Evolutionary conservation across 2,329 filamentous ascomycete species (phyloP), one percentile per base, ranked within the genome.

Genomic region (Trichoderma breve): DNA sequence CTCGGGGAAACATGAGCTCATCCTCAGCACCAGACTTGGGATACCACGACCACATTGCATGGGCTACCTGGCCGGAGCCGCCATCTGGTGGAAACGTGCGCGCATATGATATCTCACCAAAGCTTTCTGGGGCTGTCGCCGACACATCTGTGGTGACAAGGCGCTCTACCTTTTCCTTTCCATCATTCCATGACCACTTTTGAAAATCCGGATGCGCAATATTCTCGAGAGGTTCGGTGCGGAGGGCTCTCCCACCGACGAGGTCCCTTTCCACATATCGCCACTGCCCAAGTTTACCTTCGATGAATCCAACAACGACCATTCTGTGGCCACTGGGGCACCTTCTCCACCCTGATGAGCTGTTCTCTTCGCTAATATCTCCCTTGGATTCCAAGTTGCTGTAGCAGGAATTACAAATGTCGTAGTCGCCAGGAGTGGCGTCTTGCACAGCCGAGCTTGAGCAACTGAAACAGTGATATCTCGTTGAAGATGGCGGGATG

Each of bases 291-390:
- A 89, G 88, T 21, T 88, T 86, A 36, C 86, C 86, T 70, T 93
- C 90, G 72, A 91, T 87, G 77, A 95, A 97, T 0, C 90, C 91
- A 12, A 97, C 85, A 12, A 97, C 84, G 0, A 91, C 89, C 94
- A 97, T 97, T 36, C 95, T 89, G 78, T 98, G 95, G 6, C 92
- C 92, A 55, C 87, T 86, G 1, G 91, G 86, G 79, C 95, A 98
- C 63, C 94, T 87, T 12, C 94, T 87, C 95, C 95, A 98, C 3
- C 95, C 95, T 12, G 86, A 86, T 5, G 90, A 86, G 0, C 95
- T 94, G 75, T 97, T 94, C 73, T 95, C 92, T 21, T 85, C 83
- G 70, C 89, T 90, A 73, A 98, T 90, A 60, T 89, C 89, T 9
- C 88, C 87, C 0, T 86, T 86, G 2, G 85, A 82, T 2, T 92